Percentiles rank a stretch among this genome's conserved stretches.
Evolutionary conservation across 2,329 filamentous ascomycete species (phyloP).

Genomic region (Fusarium avenaceum): DNA sequence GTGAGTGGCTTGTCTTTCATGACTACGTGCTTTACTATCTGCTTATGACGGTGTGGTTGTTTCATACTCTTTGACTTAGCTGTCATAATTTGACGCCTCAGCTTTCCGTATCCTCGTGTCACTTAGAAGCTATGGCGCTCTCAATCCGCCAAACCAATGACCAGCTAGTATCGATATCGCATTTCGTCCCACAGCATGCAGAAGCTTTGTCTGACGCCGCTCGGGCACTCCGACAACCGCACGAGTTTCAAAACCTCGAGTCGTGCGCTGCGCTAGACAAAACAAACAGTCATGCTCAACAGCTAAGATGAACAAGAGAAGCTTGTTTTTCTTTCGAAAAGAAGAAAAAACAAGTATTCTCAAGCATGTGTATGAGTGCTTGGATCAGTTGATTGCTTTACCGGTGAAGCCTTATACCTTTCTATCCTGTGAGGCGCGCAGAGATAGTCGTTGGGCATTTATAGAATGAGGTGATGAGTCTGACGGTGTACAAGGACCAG

Average conservation of each 20-base stretch:
- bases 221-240: slow-evolving; percentile 25
- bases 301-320: background rate
- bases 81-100: background rate
- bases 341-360: slow-evolving; percentile 23
- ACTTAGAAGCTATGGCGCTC: slow-evolving; percentile 3
- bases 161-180: background rate
- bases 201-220: slow-evolving; percentile 22
- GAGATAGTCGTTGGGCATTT: background rate
- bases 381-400: slow-evolving; percentile 5
- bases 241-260: slow-evolving; percentile 23
- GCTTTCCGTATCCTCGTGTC: background rate
- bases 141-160: background rate
- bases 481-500: slow-evolving; percentile 22
- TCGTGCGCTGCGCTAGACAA: slow-evolving; percentile 31
- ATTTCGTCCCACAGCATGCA: slow-evolving; percentile 7
- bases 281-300: slow-evolving; percentile 1
- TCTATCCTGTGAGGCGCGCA: background rate
- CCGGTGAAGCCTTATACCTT: slow-evolving; percentile 24
- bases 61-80: background rate
- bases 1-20: no score
- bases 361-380: slow-evolving; percentile 11
- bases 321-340: background rate
- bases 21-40: no score
- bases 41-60: background rate
- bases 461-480: background rate